Percentiles rank a stretch among this genome's conserved stretches.
These are phyloP conservation scores for Rostrohypoxylon terebratum DNA, from an alignment of 495 filamentous ascomycete genomes.

Conservation along the genomic window DNA sequence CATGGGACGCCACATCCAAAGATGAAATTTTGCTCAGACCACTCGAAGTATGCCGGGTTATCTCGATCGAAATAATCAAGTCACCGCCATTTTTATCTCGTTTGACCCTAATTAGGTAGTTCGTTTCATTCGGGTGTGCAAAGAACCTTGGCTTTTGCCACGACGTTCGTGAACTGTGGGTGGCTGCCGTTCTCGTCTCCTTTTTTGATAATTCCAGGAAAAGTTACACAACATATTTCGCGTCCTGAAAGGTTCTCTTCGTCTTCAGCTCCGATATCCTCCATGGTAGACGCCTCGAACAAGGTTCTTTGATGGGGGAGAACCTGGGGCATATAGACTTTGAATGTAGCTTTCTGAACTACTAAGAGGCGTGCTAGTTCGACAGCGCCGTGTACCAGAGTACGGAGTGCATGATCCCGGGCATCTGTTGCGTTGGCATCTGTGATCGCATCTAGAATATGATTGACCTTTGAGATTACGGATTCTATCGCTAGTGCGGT, in stretches of 20 bases:
- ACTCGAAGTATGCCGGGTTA: conserved; percentile 22
- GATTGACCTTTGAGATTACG: conserved; percentile 54
- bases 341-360: conserved; percentile 66
- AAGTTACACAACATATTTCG: conserved; percentile 63
- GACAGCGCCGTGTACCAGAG: conserved; percentile 59
- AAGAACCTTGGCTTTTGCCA: conserved; percentile 65
- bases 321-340: conserved; percentile 62
- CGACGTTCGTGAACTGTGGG: conserved; percentile 65
- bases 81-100: conserved; percentile 37
- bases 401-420: conserved; percentile 59
- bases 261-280: conserved; percentile 68
- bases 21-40: conserved; percentile 16
- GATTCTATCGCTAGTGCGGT: conserved; percentile 52
- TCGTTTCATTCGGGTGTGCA: conserved; percentile 60
- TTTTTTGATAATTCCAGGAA: conserved; percentile 65
- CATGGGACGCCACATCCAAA: conserved; percentile 34
- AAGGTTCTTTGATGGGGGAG: conserved; percentile 59
- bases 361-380: conserved; percentile 63
- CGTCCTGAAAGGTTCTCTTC: conserved; percentile 58
- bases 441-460: conserved; percentile 57
- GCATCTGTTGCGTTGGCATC: conserved; percentile 54
- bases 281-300: conserved; percentile 65
- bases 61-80: conserved; percentile 40
- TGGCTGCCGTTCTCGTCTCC: conserved; percentile 67
- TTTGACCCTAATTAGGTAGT: conserved; percentile 17